These are phyloP conservation scores for Globisporangium parvum DNA, from an alignment of 352 stramenopile species.

Conservation along the genomic window DNA sequence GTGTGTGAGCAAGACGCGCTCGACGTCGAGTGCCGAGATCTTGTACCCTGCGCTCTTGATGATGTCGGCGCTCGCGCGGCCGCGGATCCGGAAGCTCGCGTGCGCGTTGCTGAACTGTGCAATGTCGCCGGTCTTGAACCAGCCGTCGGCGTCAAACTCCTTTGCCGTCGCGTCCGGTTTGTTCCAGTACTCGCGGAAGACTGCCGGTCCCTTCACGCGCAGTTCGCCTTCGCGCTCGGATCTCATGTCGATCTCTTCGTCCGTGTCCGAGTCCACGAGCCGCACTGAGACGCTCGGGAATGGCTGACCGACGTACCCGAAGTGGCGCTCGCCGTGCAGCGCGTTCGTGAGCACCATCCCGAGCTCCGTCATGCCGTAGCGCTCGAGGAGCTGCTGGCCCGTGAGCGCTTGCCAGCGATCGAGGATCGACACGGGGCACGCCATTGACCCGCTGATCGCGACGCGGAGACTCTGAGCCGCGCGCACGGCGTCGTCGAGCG, in stretches of 20 bases:
- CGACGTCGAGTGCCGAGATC: conserved; percentile 88
- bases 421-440: conserved; percentile 76
- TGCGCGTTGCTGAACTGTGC: conserved; percentile 64
- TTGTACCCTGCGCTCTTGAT: conserved; percentile 92
- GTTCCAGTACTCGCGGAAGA: conserved; percentile 88
- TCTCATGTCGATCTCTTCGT: conserved; percentile 28
- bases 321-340: conserved; percentile 51
- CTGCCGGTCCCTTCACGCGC: conserved; percentile 74
- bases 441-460: conserved; percentile 83
- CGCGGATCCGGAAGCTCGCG: conserved; percentile 85
- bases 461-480: conserved; percentile 26
- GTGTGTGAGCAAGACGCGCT: conserved; percentile 82
- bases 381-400: conserved; percentile 77
- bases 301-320: conserved; percentile 80
- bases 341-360: conserved; percentile 90
- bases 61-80: conserved; percentile 88
- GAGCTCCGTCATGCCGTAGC: conserved; percentile 91
- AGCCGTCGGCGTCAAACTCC: conserved; percentile 80
- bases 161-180: conserved; percentile 78
- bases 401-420: conserved; percentile 79
- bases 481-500: conserved; percentile 11
- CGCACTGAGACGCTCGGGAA: conserved; percentile 80
- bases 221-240: conserved; percentile 69
- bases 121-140: conserved; percentile 91
- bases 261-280: conserved; percentile 74